Conservation (phyloP, 2,329 filamentous ascomycete species). For the Colletotrichum endophyticum region DNA sequence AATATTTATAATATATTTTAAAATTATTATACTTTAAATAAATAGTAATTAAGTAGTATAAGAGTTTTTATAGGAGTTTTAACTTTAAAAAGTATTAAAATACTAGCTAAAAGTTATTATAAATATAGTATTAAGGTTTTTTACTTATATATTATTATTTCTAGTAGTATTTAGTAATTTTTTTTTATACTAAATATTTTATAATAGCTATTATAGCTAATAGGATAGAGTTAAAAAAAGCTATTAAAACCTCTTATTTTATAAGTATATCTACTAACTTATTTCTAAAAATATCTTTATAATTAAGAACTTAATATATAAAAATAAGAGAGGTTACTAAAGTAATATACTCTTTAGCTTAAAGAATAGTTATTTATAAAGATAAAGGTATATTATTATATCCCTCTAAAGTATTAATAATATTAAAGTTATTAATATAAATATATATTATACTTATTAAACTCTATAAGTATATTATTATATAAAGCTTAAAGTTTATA, state of each 20-base stretch:
- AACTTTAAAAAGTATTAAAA: background rate
- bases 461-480: too few species aligned
- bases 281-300: background rate
- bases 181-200: background rate
- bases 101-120: background rate
- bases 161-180: background rate
- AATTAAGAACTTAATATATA: background rate
- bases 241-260: background rate
- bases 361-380: background rate
- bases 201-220: background rate
- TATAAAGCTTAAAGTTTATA: too few species aligned
- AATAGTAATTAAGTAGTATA: background rate
- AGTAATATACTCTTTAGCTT: background rate
- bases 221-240: background rate
- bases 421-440: background rate
- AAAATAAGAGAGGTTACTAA: background rate
- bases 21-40: background rate
- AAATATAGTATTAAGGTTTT: background rate
- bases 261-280: background rate
- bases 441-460: background rate
- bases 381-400: background rate
- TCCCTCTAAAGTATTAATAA: background rate
- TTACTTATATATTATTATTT: background rate
- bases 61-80: background rate
- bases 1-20: background rate